Conservation (phyloP, 2,329 filamentous ascomycete genomes). For the Colletotrichum sojae region DNA sequence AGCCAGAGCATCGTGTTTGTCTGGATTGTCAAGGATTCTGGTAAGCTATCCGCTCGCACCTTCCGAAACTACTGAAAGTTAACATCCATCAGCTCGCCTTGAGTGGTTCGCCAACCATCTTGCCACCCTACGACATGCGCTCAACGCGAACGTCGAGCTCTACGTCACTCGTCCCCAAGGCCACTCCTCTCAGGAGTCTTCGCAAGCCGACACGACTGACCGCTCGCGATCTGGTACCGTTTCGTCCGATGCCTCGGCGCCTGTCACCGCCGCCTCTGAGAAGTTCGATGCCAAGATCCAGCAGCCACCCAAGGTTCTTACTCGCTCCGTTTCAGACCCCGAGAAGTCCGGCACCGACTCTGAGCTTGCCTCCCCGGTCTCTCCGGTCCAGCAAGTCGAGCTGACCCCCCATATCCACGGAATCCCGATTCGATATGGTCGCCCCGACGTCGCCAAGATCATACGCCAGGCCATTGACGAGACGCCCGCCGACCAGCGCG, state of each 20-base stretch:
- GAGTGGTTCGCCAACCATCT: constrained; percentile 56
- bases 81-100: constrained; percentile 49
- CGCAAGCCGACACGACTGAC: constrained; percentile 1
- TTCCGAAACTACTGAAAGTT: constrained; percentile 23
- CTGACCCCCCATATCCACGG: constrained; percentile 36
- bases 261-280: constrained; percentile 14
- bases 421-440: constrained; percentile 48
- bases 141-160: constrained; percentile 49
- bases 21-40: constrained; percentile 55
- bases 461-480: constrained; percentile 50
- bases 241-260: constrained; percentile 27
- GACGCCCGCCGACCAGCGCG: constrained; percentile 48
- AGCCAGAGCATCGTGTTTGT: constrained; percentile 53
- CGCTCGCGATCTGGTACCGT: constrained; percentile 18
- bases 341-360: constrained; percentile 44
- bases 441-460: constrained; percentile 55
- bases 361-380: constrained; percentile 31
- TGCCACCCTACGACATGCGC: constrained; percentile 47
- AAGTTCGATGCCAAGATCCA: constrained; percentile 24
- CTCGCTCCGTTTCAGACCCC: constrained; percentile 36
- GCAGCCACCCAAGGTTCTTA: constrained; percentile 34
- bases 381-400: constrained; percentile 24
- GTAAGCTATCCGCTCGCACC: constrained; percentile 46
- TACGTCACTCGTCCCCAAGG: constrained; percentile 50
- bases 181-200: not conserved